Percentiles rank a stretch among this genome's conserved stretches.
These are phyloP conservation scores for Hevea brasiliensis DNA, from an alignment of 345 rosid genomes.

Conservation along the genomic window DNA sequence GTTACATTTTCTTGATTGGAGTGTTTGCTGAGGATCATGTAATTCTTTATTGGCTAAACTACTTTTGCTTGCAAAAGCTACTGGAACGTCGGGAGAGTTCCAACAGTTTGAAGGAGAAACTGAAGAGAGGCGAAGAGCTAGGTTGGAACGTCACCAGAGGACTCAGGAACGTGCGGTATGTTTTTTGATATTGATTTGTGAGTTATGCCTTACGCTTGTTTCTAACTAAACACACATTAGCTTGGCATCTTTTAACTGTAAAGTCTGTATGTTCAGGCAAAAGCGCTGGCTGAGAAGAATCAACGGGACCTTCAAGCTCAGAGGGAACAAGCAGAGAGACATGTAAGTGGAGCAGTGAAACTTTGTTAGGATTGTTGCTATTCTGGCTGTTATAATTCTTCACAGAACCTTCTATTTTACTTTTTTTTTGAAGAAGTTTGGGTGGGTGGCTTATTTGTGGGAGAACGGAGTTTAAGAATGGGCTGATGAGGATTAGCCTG, in stretches of 20 bases:
- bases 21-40: background rate
- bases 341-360: slow-evolving; percentile 53
- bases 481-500: background rate
- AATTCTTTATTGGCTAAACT: slow-evolving; percentile 15
- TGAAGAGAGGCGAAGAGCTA: slow-evolving; percentile 88
- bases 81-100: slow-evolving; percentile 63
- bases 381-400: background rate
- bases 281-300: slow-evolving; percentile 96
- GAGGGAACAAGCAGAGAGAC: slow-evolving; percentile 94
- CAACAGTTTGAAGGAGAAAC: slow-evolving; percentile 89
- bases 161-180: slow-evolving; percentile 98
- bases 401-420: background rate
- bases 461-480: background rate
- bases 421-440: background rate
- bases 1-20: slow-evolving; percentile 2
- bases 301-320: slow-evolving; percentile 87
- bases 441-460: background rate
- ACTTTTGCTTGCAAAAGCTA: slow-evolving; percentile 44
- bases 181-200: slow-evolving; percentile 5
- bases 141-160: slow-evolving; percentile 94
- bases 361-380: background rate
- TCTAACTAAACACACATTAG: background rate
- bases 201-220: slow-evolving; percentile 1
- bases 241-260: slow-evolving; percentile 13
- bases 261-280: slow-evolving; percentile 51